Conservation (phyloP, 257 asterid species). For the Gentiana straminea region DNA sequence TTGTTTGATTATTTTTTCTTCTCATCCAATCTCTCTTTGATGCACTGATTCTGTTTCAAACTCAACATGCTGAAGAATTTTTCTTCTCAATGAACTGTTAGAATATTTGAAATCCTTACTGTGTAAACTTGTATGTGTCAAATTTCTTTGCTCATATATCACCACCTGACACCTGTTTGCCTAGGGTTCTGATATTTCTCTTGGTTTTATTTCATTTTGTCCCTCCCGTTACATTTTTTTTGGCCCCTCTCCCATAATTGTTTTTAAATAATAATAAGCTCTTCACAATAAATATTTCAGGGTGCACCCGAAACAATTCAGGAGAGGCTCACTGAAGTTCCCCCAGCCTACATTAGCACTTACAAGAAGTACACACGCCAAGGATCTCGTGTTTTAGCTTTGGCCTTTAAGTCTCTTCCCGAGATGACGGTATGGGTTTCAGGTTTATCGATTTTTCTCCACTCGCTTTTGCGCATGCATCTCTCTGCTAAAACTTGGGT, state of each 20-base stretch:
- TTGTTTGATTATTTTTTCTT: too few species aligned
- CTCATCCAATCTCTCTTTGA: too few species aligned
- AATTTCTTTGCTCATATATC: background rate
- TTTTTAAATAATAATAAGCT: background rate
- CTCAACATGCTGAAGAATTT: too few species aligned
- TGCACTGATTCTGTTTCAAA: too few species aligned
- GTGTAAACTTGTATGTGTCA: too few species aligned
- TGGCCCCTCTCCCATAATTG: background rate
- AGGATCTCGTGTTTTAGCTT: slow-evolving; percentile 96
- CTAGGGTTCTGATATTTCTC: too few species aligned
- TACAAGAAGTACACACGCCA: slow-evolving; percentile 94
- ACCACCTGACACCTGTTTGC: too few species aligned
- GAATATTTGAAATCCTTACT: too few species aligned
- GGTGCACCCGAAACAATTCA: slow-evolving; percentile 99
- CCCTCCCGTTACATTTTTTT: background rate
- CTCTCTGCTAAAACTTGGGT: background rate
- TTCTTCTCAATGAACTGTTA: too few species aligned
- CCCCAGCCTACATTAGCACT: slow-evolving; percentile 56
- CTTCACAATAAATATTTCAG: slow-evolving; percentile 29
- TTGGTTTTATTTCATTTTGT: too few species aligned
- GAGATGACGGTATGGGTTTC: slow-evolving; percentile 79
- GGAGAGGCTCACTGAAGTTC: slow-evolving; percentile 86
- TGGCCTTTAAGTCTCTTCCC: slow-evolving; percentile 87
- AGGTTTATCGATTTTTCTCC: background rate
- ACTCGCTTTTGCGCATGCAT: background rate